Base-by-base conservation (phyloP, 352 stramenopile genomes). In the Globisporangium splendens region DNA sequence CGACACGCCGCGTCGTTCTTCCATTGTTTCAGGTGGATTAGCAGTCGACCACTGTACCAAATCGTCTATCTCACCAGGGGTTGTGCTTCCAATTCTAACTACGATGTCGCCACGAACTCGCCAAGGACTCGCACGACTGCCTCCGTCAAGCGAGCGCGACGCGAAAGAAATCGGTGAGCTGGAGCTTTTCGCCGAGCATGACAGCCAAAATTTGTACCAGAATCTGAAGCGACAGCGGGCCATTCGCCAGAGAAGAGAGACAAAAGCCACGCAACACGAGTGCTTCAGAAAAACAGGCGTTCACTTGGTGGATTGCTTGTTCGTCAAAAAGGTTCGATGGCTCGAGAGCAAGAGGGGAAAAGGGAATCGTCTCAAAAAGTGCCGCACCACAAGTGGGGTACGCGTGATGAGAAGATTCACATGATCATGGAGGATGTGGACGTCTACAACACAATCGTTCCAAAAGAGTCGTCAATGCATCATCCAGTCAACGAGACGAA, bases 71-170 rank as follows among this genome's bases (percentile, higher is more conserved):
- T 44, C 39, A 15, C 17, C 39, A 44, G 39, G 12, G 10, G 10
- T 70, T 5, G 41, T 69, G 10, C 58, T 86, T 1, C 79, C 79
- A 13, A 35, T 87, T 12, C 55, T 89, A 20, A 75, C 56, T 38
- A 83, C 68, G 8, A 66, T 89, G 18, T 81, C 76, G 1, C 76
- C 79, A 15, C 56, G 74, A 50, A 86, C 72, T n/a, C 69, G 66
- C 33, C 62, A 70, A 20, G 65, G 62, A 6, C 62, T 89, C 12
- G 68, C 74, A 6, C 68, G 69, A 0, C 44, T 89, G 3, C 74
- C 79, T 2, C 56, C 74, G 21, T 65, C 72, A 20, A 72, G 41
- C 2, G 38, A 62, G 11, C 61, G 65, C 13, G 79, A 89, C 14
- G 49, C 79, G 47, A 50, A 64, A 5, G 64, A 63, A 13, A 69